Conservation (phyloP, 441 rosid species). For the Flueggea neowawraea region DNA sequence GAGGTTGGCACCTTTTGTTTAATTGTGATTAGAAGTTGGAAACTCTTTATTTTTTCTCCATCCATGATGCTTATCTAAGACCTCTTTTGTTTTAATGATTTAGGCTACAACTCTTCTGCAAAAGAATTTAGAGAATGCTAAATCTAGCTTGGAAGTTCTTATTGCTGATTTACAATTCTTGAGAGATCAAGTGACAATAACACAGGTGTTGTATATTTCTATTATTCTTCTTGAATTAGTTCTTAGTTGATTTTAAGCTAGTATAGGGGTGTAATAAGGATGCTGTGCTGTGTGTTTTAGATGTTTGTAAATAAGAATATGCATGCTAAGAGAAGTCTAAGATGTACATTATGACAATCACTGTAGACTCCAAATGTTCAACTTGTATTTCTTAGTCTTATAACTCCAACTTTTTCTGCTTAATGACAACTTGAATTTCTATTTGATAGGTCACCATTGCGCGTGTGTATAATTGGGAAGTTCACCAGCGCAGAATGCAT, state of each 20-base stretch:
- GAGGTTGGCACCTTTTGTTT: slow-evolving; percentile 45
- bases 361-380: background rate
- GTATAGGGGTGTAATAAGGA: too few relatives aligned
- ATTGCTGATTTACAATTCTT: slow-evolving; percentile 83
- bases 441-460: slow-evolving; percentile 66
- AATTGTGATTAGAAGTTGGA: background rate
- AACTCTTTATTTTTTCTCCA: slow-evolving; percentile 5
- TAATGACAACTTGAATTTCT: background rate
- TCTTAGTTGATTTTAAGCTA: too few relatives aligned
- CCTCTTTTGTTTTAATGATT: slow-evolving; percentile 22
- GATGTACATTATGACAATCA: too few relatives aligned
- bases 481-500: slow-evolving; percentile 72
- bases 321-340: too few relatives aligned
- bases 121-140: slow-evolving; percentile 89
- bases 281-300: too few relatives aligned
- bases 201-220: slow-evolving; percentile 51
- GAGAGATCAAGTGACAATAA: slow-evolving; percentile 95
- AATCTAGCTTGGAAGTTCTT: slow-evolving; percentile 92
- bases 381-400: background rate
- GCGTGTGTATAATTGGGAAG: slow-evolving; percentile 85
- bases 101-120: slow-evolving; percentile 76
- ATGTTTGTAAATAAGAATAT: too few relatives aligned
- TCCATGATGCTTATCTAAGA: slow-evolving; percentile 20
- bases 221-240: background rate
- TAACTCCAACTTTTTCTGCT: background rate